Base-by-base conservation (phyloP, 106 monocot species). In the Allium sativum region DNA sequence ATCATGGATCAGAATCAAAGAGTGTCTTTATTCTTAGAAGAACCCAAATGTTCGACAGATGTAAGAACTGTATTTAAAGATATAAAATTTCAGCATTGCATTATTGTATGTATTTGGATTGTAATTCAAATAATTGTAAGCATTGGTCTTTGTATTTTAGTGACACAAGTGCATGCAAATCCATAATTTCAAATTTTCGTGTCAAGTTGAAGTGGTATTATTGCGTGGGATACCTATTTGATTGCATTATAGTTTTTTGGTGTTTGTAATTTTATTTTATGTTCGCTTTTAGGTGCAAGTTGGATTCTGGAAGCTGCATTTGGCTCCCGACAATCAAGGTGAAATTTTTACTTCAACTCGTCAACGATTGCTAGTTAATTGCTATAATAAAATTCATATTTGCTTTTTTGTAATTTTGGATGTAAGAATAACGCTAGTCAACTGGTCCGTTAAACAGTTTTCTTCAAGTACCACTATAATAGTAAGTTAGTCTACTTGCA, bases 221-320 rank as follows among this genome's bases (percentile, higher is more conserved):
- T 31, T 31, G 31, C 31, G 5, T 31, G 31, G 31, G 31, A 31
- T 31, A 31, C 31, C 5, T 31, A 5, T 31, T 31, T 31, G 31
- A 31, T 9, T 45, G 31, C 31, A 31, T 31, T 31, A 2, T 3
- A 31, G 31, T 31, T 31, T 15, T 57, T 6, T 52, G 48, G 19
- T 46, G 21, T 47, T 48, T 10, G 7, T 60, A 17, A 20, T 40
- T 45, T 31, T 70, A 17, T 62, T 16, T 2, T 56, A 12, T 55
- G 73, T 53, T 31, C 5, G 31, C 54, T 41, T 55, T 53, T 77
- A 90, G 82, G 74, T 67, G 42, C 80, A 81, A 41, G 70, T 80
- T 65, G 93, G 81, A 55, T 93, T 85, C 63, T 80, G 80, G 80
- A 86, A 82, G 59, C 42, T 50, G 4, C 79, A 80, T 9, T 61